Evolutionary conservation across 805 yeast genomes (phyloP).

Genomic region (Saccharomycopsis sp.): DNA sequence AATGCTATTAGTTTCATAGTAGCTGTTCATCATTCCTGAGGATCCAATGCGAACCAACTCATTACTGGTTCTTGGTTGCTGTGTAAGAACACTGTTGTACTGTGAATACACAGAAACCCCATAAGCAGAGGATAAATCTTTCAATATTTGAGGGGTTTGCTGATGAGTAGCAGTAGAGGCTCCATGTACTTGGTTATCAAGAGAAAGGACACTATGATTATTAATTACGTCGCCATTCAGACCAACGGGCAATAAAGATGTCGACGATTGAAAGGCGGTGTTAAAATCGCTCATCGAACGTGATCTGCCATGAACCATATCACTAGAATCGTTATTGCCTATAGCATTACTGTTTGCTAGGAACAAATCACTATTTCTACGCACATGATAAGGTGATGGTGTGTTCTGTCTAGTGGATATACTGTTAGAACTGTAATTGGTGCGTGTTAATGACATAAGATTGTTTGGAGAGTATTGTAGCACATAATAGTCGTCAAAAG

Average conservation of each 20-base stretch:
- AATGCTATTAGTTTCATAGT: background rate
- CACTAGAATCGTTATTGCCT: background rate
- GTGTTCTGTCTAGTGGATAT: background rate
- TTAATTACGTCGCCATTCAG: no score
- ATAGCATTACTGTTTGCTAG: no score
- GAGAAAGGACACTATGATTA: no score
- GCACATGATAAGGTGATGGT: no score
- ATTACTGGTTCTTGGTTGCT: background rate
- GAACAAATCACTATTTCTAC: background rate
- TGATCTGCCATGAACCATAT: background rate
- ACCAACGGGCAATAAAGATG: no score
- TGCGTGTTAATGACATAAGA: background rate
- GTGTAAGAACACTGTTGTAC: slow-evolving; percentile 14
- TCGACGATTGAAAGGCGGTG: no score
- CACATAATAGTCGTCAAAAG: slow-evolving; percentile 15
- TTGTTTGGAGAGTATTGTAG: slow-evolving; percentile 1
- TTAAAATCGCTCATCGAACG: background rate
- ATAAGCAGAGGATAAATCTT: slow-evolving; percentile 14
- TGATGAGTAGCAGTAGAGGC: no score
- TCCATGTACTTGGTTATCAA: no score
- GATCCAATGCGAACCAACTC: no score
- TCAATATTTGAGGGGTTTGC: background rate
- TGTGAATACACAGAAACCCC: slow-evolving; percentile 19
- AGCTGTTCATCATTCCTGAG: background rate
- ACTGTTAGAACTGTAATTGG: background rate